Conservation (phyloP, 2,329 filamentous ascomycete species). For the Didymella pomorum region DNA sequence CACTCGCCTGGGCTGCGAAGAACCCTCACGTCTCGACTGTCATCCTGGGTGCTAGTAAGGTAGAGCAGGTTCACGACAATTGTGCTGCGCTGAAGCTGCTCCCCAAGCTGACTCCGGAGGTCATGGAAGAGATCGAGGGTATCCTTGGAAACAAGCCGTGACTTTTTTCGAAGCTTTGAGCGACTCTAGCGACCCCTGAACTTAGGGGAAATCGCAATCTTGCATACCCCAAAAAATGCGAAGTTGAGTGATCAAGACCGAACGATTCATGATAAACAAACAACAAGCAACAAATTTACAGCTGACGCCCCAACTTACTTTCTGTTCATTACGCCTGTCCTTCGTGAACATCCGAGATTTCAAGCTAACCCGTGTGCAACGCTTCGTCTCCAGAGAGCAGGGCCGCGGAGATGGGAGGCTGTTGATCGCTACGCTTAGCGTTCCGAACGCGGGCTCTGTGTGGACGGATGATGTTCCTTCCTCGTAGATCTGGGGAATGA, state of each 20-base stretch:
- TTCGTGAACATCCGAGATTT: neutral
- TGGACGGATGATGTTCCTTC: slow-evolving; percentile 17
- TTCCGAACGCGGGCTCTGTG: neutral
- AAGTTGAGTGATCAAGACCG: neutral
- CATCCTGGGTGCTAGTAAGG: slow-evolving; percentile 63
- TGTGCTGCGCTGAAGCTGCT: slow-evolving; percentile 56
- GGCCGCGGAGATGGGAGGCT: slow-evolving; percentile 1
- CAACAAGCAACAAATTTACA: neutral
- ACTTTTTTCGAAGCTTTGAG: slow-evolving; percentile 19
- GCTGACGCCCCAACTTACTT: neutral
- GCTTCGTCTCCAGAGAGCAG: slow-evolving; percentile 5
- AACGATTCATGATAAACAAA: neutral
- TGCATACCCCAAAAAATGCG: neutral
- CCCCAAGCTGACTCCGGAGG: slow-evolving; percentile 50
- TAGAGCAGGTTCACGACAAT: slow-evolving; percentile 60
- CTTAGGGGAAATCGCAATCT: neutral
- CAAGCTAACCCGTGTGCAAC: neutral
- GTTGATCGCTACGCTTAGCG: slow-evolving; percentile 3
- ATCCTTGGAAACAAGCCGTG: slow-evolving; percentile 53
- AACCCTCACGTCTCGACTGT: slow-evolving; percentile 66
- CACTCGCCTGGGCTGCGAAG: slow-evolving; percentile 67
- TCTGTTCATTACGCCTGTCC: neutral
- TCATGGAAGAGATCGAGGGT: slow-evolving; percentile 52
- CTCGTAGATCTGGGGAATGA: slow-evolving; percentile 12
- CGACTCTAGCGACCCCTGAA: neutral